Evolutionary conservation across 176 grass and related monocot species (phyloP), one percentile per base, ranked within the genome.

Genomic region (Aegilops longissima): DNA sequence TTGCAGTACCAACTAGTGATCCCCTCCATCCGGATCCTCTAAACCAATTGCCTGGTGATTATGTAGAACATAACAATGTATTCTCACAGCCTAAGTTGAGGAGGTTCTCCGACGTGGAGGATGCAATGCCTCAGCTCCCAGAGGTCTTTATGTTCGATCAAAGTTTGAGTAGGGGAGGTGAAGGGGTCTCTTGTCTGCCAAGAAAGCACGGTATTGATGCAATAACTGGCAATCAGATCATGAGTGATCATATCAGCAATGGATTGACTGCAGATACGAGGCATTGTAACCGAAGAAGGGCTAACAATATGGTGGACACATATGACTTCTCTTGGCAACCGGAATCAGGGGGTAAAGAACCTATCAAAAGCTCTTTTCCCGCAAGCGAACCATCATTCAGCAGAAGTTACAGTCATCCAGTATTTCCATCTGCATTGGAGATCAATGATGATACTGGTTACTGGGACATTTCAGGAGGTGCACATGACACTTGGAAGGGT

Each of bases 381-480:
- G 51, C 66, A 36, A 89, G 63, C 44, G 73, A 33, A 74, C 59
- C 84, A 81, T 82, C 85, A 80, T 84, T 86, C 39, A 38, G 71
- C 20, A 63, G 23, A 70, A 80, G 9, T 76, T 76, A 84, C 71
- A 78, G 84, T 47, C 80, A 89, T 88, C 85, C 54, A 80, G 79
- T 67, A 42, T 98, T 96, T 78, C 93, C 94, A 89, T 81, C 86
- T 9, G 82, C 90, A 67, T 59, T 82, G n/a, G 92, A 93, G 86
- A 90, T 98, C 71, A 84, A 84, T 67, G 82, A 86, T 31, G 84
- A 88, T 44, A 73, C 34, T 51, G 86, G 79, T 87, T 83, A 89
- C 35, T 84, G 87, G 92, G 83, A 80, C 34, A 67, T 73, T 75
- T 58, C 83, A 29, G 83, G 87, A 54, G 72, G 70, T 62, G 45